Evolutionary conservation across 2,329 filamentous ascomycete species (phyloP).

Genomic region (Atkinsonella texensis): DNA sequence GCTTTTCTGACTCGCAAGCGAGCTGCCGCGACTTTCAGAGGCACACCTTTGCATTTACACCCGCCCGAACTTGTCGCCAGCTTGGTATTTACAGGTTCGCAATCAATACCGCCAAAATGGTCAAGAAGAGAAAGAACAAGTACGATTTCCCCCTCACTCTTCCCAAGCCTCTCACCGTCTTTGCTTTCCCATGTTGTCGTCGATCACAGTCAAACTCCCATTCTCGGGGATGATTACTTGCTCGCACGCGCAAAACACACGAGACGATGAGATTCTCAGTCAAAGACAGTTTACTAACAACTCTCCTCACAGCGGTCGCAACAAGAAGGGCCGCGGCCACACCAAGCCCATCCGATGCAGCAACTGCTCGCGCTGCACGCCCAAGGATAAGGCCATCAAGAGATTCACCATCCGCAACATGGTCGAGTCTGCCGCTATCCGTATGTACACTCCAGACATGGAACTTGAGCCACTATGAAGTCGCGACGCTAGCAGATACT

Average conservation of each 20-base stretch:
- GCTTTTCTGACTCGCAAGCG: conserved; percentile 7
- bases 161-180: neutral
- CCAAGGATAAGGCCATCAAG: conserved; percentile 99
- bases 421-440: conserved; percentile 99
- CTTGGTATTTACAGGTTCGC: conserved; percentile 22
- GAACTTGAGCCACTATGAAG: neutral
- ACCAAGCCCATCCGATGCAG: conserved; percentile 91
- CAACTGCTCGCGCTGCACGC: conserved; percentile 72
- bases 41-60: conserved; percentile 14
- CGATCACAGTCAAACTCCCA: conserved; percentile 1
- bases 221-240: conserved; percentile 8
- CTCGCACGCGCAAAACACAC: neutral
- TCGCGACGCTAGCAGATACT: neutral
- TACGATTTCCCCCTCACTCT: conserved; percentile 23
- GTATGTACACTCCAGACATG: conserved; percentile 47
- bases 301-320: conserved; percentile 61
- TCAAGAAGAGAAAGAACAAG: conserved; percentile 64
- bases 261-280: neutral
- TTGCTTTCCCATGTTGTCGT: conserved; percentile 1
- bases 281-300: conserved; percentile 11
- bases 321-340: conserved; percentile 99
- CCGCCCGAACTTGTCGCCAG: conserved; percentile 9
- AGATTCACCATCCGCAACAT: conserved; percentile 99
- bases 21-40: conserved; percentile 4
- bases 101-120: conserved; percentile 50